These are phyloP conservation scores for Clathrospora elynae DNA, from an alignment of 2,329 filamentous ascomycete species.

Conservation along the genomic window DNA sequence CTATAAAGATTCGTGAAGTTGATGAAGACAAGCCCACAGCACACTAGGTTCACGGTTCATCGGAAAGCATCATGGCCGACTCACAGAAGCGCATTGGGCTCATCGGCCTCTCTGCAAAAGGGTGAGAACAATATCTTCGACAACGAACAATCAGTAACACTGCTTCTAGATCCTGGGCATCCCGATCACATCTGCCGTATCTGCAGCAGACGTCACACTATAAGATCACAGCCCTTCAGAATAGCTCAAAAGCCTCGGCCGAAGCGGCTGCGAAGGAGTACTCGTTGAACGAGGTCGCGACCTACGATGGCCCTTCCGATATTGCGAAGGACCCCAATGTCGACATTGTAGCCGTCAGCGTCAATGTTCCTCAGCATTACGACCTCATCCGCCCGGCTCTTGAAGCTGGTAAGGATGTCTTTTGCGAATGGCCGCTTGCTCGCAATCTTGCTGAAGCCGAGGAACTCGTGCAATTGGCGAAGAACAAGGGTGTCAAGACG, in stretches of 20 bases:
- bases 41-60: no score
- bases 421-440: slow-evolving; percentile 58
- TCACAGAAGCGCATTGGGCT: slow-evolving; percentile 35
- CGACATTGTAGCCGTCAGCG: slow-evolving; percentile 55
- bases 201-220: slow-evolving; percentile 47
- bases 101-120: slow-evolving; percentile 43
- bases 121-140: slow-evolving; percentile 10
- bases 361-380: slow-evolving; percentile 54
- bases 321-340: slow-evolving; percentile 55
- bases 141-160: slow-evolving; percentile 5
- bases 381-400: slow-evolving; percentile 51
- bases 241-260: slow-evolving; percentile 53
- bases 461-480: slow-evolving; percentile 52
- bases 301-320: slow-evolving; percentile 52
- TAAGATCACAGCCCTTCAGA: slow-evolving; percentile 57
- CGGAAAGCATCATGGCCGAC: slow-evolving; percentile 2
- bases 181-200: slow-evolving; percentile 48
- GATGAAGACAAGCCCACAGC: no score
- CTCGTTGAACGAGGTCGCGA: slow-evolving; percentile 46
- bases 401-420: slow-evolving; percentile 51
- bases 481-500: slow-evolving; percentile 50
- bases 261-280: slow-evolving; percentile 47
- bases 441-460: slow-evolving; percentile 50
- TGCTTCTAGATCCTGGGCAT: slow-evolving; percentile 44
- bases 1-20: no score